These are phyloP conservation scores for Claviceps digitariae DNA, from an alignment of 2,329 filamentous ascomycete genomes.

Conservation along the genomic window DNA sequence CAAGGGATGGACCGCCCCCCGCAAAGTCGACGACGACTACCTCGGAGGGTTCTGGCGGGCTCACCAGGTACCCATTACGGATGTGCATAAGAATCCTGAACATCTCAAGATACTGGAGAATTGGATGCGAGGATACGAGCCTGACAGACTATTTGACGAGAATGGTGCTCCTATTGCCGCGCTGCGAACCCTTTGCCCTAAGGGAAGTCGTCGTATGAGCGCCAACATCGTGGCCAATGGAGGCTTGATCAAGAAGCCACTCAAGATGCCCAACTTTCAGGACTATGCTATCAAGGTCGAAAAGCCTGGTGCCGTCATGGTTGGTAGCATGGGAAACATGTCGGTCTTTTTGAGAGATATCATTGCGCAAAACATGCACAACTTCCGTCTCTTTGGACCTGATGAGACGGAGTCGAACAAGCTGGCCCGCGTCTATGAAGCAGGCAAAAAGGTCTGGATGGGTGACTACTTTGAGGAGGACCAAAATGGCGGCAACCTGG, in stretches of 20 bases:
- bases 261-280: conserved; percentile 57
- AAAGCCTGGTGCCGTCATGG: conserved; percentile 40
- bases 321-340: conserved; percentile 58
- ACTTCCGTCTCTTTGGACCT: conserved; percentile 65
- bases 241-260: conserved; percentile 50
- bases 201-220: conserved; percentile 56
- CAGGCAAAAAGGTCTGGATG: conserved; percentile 69
- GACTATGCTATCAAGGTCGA: conserved; percentile 51
- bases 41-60: conserved; percentile 67
- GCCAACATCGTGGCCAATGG: conserved; percentile 67
- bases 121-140: conserved; percentile 68
- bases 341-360: conserved; percentile 54
- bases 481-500: conserved; percentile 58
- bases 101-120: conserved; percentile 56
- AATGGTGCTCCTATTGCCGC: conserved; percentile 49
- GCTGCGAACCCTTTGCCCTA: conserved; percentile 50
- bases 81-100: conserved; percentile 49
- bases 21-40: conserved; percentile 56
- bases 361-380: conserved; percentile 47
- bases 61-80: conserved; percentile 65
- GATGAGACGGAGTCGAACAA: conserved; percentile 79
- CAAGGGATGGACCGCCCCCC: conserved; percentile 68
- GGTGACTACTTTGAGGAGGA: conserved; percentile 69
- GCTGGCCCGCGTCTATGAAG: conserved; percentile 56
- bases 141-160: conserved; percentile 55